Conservation (phyloP, 768 basidiomycete species). For the Scleroderma citrinum region DNA sequence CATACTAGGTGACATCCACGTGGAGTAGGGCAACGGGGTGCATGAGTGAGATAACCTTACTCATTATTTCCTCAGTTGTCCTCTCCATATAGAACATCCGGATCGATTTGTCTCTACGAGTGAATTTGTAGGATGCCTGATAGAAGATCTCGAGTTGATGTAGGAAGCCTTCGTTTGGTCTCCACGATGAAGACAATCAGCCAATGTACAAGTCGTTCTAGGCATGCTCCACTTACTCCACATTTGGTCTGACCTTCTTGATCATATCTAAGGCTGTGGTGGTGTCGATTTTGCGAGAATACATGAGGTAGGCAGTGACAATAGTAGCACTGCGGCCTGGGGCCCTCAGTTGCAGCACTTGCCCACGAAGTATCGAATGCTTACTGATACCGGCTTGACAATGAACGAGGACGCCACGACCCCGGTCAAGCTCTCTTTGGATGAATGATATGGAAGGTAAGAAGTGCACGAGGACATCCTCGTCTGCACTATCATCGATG, state of each 20-base stretch:
- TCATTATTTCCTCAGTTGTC: slow-evolving; percentile 68
- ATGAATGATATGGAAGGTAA: slow-evolving; percentile 81
- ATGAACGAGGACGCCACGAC: slow-evolving; percentile 77
- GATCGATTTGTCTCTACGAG: slow-evolving; percentile 59
- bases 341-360: slow-evolving; percentile 5
- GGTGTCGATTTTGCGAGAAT: slow-evolving; percentile 50
- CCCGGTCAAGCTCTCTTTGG: slow-evolving; percentile 67
- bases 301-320: slow-evolving; percentile 87
- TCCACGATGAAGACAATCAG: slow-evolving; percentile 24
- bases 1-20: not conserved
- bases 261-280: slow-evolving; percentile 66
- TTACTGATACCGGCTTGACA: slow-evolving; percentile 86
- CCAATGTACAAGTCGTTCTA: not conserved
- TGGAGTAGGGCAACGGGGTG: not conserved
- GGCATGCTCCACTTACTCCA: slow-evolving; percentile 49
- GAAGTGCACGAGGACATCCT: slow-evolving; percentile 75
- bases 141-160: slow-evolving; percentile 79
- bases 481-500: slow-evolving; percentile 69
- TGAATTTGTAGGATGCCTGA: slow-evolving; percentile 61
- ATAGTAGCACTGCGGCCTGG: slow-evolving; percentile 80
- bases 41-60: slow-evolving; percentile 36
- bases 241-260: slow-evolving; percentile 53
- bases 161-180: slow-evolving; percentile 84
- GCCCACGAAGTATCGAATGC: slow-evolving; percentile 23
- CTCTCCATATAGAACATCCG: slow-evolving; percentile 83